A percentile compares a stretch with the other conserved stretches of the same genome.
Conservation (phyloP, 805 yeast genomes). For the Schwanniomyces yamadae region DNA sequence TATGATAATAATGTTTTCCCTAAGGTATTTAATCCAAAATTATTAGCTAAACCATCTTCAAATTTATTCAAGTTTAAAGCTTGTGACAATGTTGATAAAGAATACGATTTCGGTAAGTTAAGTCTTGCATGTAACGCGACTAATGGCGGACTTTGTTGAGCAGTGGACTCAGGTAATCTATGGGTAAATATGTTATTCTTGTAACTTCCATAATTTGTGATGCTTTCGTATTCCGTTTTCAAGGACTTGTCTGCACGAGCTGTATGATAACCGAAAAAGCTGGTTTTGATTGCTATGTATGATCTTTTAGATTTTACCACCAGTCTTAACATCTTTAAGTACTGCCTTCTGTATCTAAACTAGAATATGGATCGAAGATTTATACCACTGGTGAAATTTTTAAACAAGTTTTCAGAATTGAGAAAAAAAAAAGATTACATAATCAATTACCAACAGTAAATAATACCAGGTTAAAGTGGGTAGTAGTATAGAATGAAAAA, state of each 20-base stretch:
- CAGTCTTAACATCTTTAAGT: constrained; percentile 10
- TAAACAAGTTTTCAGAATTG: too few species aligned
- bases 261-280: constrained; percentile 18
- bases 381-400: too few species aligned
- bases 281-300: background rate
- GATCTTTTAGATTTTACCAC: constrained; percentile 4
- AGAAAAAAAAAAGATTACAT: too few species aligned
- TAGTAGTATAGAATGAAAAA: too few species aligned
- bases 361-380: too few species aligned
- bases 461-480: too few species aligned
- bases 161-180: constrained; percentile 46
- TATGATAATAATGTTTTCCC: constrained; percentile 77
- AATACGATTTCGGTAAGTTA: constrained; percentile 54
- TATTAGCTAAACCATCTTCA: constrained; percentile 57
- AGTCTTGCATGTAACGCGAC: constrained; percentile 78
- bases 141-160: constrained; percentile 65
- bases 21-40: constrained; percentile 74
- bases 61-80: constrained; percentile 61
- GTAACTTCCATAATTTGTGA: constrained; percentile 41
- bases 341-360: too few species aligned
- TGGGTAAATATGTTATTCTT: constrained; percentile 42
- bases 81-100: constrained; percentile 72
- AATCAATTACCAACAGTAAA: too few species aligned
- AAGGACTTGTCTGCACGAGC: constrained; percentile 22
- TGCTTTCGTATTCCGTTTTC: constrained; percentile 29